A percentile compares a stretch with the other conserved stretches of the same genome.
phyloP scores from a whole-genome alignment of 2,329 filamentous ascomycete genomes.

The Claviceps pazoutovae region DNA sequence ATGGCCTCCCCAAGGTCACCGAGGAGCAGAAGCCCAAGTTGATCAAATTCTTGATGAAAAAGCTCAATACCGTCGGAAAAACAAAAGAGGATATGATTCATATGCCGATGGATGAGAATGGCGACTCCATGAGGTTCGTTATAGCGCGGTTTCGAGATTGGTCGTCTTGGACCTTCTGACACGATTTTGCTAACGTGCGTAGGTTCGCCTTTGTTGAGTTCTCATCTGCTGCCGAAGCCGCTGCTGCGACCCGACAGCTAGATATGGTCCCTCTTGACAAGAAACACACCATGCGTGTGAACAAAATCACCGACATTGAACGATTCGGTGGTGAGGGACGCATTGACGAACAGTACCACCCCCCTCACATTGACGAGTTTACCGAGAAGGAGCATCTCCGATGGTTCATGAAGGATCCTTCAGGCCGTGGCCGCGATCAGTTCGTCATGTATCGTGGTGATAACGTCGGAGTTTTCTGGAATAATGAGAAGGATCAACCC shows the following conservation, averaged over 20 bases:
- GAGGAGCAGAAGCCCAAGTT: constrained; percentile 90
- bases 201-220: constrained; percentile 98
- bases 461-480: constrained; percentile 91
- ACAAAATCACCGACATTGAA: constrained; percentile 97
- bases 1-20: constrained; percentile 79
- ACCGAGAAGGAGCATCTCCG: constrained; percentile 85
- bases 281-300: constrained; percentile 88
- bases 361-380: constrained; percentile 73
- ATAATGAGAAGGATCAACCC: constrained; percentile 84
- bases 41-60: constrained; percentile 89
- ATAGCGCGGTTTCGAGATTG: background rate
- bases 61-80: constrained; percentile 73
- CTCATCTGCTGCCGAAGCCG: constrained; percentile 76
- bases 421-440: constrained; percentile 75
- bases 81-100: constrained; percentile 76
- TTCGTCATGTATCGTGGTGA: constrained; percentile 91
- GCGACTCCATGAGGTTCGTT: constrained; percentile 70
- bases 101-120: constrained; percentile 86
- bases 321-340: constrained; percentile 88
- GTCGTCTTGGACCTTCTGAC: background rate
- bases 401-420: constrained; percentile 78
- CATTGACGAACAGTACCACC: constrained; percentile 78
- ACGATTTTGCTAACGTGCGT: background rate
- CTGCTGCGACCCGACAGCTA: constrained; percentile 77
- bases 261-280: constrained; percentile 84